Evolutionary conservation across 331 rosid species (phyloP), one percentile per base, ranked within the genome.

Genomic region (Acacia concinna): DNA sequence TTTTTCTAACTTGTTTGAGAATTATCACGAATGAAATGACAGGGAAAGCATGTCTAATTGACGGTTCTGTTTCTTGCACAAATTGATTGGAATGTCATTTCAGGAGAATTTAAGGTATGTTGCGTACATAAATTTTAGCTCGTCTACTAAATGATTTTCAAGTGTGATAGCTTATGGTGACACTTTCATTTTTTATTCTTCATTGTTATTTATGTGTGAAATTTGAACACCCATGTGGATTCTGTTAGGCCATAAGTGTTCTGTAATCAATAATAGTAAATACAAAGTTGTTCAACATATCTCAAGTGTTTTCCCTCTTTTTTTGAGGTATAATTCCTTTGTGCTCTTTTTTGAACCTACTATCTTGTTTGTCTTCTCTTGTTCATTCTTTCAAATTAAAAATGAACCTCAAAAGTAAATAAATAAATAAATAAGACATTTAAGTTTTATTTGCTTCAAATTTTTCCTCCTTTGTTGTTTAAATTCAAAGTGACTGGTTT

Each of bases 71-170:
- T 92, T 88, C 87, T 81, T 87, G 86, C 83, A 34, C 89, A 78
- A 71, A 84, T 83, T 63, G 78, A 72, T 81, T 68, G 81, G 85
- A 89, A 81, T 76, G 67, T 71, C 88, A 72, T 75, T 87, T 78
- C 97, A 95, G 97, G 85, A 90, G 92, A 84, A 86, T 86, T 93
- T 85, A 91, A 92, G 97, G 99, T 92, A 91, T 74, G 67, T 40
- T 78, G 46, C 69, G 75, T 60, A 59, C 63, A n/a, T 77, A 32
- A 47, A 38, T 30, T 47, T 28, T 35, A 72, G 49, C 47, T 65
- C 46, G 28, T 56, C 69, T 28, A 32, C 74, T 49, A 8, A 47
- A 27, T 25, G 15, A 10, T 7, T 23, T n/a, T 68, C 21, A 14
- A 21, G 15, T 64, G 30, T 44, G 21, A 72, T 67, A 56, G 56